Percentiles rank a stretch among this genome's conserved stretches.
Conservation (phyloP, 257 asterid genomes). For the Haberlea rhodopensis region DNA sequence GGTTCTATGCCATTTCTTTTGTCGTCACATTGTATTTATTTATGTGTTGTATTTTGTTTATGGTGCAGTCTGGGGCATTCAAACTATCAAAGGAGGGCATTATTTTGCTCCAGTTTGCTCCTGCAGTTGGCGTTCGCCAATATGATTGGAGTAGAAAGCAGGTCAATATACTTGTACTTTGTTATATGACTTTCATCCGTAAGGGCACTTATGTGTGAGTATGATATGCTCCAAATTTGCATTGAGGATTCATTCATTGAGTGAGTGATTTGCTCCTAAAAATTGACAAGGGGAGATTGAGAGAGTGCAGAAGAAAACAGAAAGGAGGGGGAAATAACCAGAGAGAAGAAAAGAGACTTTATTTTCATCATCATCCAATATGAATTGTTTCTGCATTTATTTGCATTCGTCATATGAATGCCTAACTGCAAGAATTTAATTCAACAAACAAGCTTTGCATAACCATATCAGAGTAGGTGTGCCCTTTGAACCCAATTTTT, state of each 20-base stretch:
- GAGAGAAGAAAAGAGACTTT: background rate
- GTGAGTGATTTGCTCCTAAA: background rate
- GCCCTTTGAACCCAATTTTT: background rate
- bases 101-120: constrained; percentile 88
- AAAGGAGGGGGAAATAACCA: background rate
- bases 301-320: background rate
- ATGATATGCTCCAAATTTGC: background rate
- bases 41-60: constrained; percentile 22
- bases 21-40: background rate
- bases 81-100: constrained; percentile 82
- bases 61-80: constrained; percentile 84
- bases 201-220: background rate
- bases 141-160: constrained; percentile 95
- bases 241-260: background rate
- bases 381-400: background rate
- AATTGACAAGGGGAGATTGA: background rate
- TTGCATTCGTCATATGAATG: background rate
- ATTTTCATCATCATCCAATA: background rate
- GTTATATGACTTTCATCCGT: background rate
- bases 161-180: constrained; percentile 39
- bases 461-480: background rate
- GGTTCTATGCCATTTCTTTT: background rate
- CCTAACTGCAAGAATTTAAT: background rate
- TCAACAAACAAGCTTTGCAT: background rate
- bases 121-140: constrained; percentile 85